Evolutionary conservation across 805 yeast species (phyloP).

Genomic region (Pichia thaimueangensis): DNA sequence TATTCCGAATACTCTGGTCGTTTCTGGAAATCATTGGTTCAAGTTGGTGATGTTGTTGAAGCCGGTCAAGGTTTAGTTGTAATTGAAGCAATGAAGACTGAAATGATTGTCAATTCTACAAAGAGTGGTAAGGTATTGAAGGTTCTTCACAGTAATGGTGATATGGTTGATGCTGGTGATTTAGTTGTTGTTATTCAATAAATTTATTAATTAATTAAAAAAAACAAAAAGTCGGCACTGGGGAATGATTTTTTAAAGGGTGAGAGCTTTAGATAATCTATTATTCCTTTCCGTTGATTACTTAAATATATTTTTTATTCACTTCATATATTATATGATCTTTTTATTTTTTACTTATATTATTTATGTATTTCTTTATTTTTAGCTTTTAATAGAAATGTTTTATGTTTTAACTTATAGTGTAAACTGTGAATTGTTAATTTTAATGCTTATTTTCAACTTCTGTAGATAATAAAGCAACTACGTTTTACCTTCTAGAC

Average conservation of each 20-base stretch:
- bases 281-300: not conserved
- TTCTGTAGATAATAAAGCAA: too few species aligned
- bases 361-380: too few species aligned
- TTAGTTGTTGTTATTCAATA: constrained; percentile 60
- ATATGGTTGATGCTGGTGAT: constrained; percentile 96
- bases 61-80: constrained; percentile 78
- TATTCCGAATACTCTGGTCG: constrained; percentile 96
- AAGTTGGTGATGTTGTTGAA: constrained; percentile 67
- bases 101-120: constrained; percentile 80
- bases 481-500: too few species aligned
- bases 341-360: too few species aligned
- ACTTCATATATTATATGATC: not conserved
- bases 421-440: too few species aligned
- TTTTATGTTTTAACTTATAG: not conserved
- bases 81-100: constrained; percentile 98
- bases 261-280: constrained; percentile 3
- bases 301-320: not conserved
- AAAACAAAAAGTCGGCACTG: too few species aligned
- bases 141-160: constrained; percentile 78
- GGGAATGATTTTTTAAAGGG: not conserved
- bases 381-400: too few species aligned
- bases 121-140: constrained; percentile 64
- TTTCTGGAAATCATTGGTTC: constrained; percentile 87
- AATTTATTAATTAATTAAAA: not conserved
- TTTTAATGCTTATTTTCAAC: too few species aligned